Percentiles rank a stretch among this genome's conserved stretches.
These are phyloP conservation scores for Gnomoniopsis smithogilvyi DNA, from an alignment of 2,329 filamentous ascomycete species.

Conservation along the genomic window DNA sequence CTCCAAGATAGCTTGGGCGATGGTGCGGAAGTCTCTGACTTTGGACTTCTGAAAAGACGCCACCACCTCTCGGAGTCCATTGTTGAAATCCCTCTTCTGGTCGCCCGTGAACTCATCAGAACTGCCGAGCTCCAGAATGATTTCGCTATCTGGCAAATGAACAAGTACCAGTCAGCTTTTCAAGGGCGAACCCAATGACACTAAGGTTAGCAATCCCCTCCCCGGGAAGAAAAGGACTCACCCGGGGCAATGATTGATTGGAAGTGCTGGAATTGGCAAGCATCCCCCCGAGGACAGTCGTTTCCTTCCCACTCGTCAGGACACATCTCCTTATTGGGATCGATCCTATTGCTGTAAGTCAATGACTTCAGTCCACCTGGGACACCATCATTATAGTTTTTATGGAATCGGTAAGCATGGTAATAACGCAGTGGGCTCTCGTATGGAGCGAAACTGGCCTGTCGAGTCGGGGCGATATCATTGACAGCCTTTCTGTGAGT, in stretches of 20 bases:
- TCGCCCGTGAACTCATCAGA: constrained; percentile 61
- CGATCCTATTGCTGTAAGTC: constrained; percentile 91
- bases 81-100: constrained; percentile 59
- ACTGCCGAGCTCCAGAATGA: constrained; percentile 68
- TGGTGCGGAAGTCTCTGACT: constrained; percentile 62
- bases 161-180: constrained; percentile 45
- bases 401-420: constrained; percentile 87
- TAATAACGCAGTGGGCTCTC: constrained; percentile 80
- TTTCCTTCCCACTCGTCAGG: constrained; percentile 69
- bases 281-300: constrained; percentile 65
- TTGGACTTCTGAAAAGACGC: constrained; percentile 56
- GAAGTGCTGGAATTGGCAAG: constrained; percentile 81
- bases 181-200: constrained; percentile 31
- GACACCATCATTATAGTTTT: constrained; percentile 66
- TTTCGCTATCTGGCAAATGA: constrained; percentile 61
- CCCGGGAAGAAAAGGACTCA: constrained; percentile 49
- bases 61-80: constrained; percentile 60
- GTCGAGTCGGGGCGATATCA: constrained; percentile 8
- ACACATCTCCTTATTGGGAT: constrained; percentile 71
- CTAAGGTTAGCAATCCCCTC: constrained; percentile 20
- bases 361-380: constrained; percentile 78
- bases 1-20: constrained; percentile 64
- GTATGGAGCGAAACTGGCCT: constrained; percentile 54
- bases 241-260: constrained; percentile 67
- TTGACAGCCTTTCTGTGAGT: constrained; percentile 21